Evolutionary conservation across 768 basidiomycete species (phyloP), one percentile per base, ranked within the genome.

Genomic region (Pleurotus pulmonarius): DNA sequence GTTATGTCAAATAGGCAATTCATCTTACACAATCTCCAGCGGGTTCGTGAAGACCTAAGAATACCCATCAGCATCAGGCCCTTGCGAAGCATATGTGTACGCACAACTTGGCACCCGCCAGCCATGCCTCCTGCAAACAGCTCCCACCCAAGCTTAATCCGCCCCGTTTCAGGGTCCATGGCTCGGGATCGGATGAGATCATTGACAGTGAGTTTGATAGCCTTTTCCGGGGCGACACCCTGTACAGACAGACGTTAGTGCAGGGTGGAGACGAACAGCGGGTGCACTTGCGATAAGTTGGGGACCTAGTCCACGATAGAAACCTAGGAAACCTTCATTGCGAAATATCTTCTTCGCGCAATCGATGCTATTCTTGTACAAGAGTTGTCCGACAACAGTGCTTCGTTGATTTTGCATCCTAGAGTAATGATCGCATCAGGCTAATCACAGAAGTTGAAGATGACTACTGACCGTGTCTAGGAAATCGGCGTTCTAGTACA

Each of bases 361-460:
- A 67, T 99, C 97, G 38, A 90, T 65, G 63, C 93, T 95, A 76
- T 97, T 98, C 77, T 94, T 91, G 78, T 99, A 99, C 45, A 98
- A 72, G 65, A 98, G 75, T 73, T 99, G 96, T 38, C 97, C 97
- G 26, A 99, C 97, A 18, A 99, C 92, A 5, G 90, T 94, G 60
- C 88, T 93, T 12, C 97, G 86, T 70, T 99, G 97, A 68, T 99
- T 99, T 76, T 99, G 97, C 81, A 99, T 94, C 39, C 94, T 92
- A 59, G 11, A 51, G 22, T 43, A 37, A 20, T 18, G 39, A 22
- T 39, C 16, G 8, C 18, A 53, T 53, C 22, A 53, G 38, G 25
- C 46, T 57, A 11, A 29, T 5, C 9, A 5, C 16, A 63, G 20
- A 15, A 16, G 47, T 16, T 18, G n/a, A 37, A 6, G 2, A 25